A percentile compares a stretch with the other conserved stretches of the same genome.
Evolutionary conservation across 352 stramenopile species (phyloP).

Genomic region (Phytophthora nicotianae): DNA sequence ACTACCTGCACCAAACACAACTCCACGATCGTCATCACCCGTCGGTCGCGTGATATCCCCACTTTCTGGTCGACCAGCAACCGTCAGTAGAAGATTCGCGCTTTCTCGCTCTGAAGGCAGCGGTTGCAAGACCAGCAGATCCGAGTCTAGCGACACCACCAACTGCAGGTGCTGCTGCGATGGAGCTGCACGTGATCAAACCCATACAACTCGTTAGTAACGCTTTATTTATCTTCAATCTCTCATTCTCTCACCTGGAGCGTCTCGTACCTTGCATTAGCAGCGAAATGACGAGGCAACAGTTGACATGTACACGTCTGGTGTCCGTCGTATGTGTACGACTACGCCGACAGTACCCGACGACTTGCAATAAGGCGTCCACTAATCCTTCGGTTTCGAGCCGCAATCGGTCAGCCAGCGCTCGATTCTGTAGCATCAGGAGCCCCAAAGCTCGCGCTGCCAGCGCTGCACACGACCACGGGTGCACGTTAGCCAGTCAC

Average conservation of each 20-base stretch:
- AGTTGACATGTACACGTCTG: slow-evolving; percentile 80
- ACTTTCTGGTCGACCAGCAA: slow-evolving; percentile 50
- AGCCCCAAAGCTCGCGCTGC: slow-evolving; percentile 70
- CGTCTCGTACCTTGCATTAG: slow-evolving; percentile 64
- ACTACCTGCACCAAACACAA: not conserved
- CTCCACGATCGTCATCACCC: slow-evolving; percentile 1
- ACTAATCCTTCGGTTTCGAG: slow-evolving; percentile 73
- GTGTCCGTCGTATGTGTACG: slow-evolving; percentile 56
- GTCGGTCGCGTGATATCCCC: slow-evolving; percentile 10
- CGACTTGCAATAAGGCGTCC: slow-evolving; percentile 74
- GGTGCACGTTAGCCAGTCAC: not conserved
- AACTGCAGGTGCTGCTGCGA: slow-evolving; percentile 43
- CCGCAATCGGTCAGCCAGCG: slow-evolving; percentile 45
- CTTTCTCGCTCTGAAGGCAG: slow-evolving; percentile 51
- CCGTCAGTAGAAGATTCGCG: slow-evolving; percentile 53
- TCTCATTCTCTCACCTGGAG: slow-evolving; percentile 14
- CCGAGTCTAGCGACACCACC: slow-evolving; percentile 73
- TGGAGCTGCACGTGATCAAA: slow-evolving; percentile 19
- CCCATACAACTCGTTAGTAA: not conserved
- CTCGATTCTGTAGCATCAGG: slow-evolving; percentile 51
- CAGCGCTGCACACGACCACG: slow-evolving; percentile 37
- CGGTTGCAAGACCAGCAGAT: slow-evolving; percentile 60
- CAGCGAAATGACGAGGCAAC: slow-evolving; percentile 85
- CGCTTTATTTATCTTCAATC: not conserved
- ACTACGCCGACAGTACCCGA: slow-evolving; percentile 63